phyloP scores from a whole-genome alignment of 495 filamentous ascomycete genomes.

The Penicillium bovifimosum region DNA sequence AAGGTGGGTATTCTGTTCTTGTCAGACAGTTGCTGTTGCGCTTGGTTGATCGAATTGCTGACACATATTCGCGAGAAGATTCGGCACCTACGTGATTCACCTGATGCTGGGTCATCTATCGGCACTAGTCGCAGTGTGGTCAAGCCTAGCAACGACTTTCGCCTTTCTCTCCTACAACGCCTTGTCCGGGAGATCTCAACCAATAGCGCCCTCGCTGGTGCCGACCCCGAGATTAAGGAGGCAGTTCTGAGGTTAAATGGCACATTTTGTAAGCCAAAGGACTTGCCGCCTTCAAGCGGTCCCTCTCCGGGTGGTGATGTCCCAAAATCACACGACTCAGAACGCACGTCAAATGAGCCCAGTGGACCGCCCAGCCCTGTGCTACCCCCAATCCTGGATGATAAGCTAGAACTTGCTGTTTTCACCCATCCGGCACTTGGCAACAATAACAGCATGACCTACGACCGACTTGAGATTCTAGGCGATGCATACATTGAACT shows the following conservation, averaged over 20 bases:
- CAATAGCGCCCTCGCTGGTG: constrained; percentile 5
- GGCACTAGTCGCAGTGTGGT: background rate
- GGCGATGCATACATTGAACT: constrained; percentile 72
- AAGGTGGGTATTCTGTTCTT: background rate
- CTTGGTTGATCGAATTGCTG: background rate
- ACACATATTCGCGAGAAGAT: background rate
- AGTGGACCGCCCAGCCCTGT: constrained; percentile 31
- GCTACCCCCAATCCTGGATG: constrained; percentile 55
- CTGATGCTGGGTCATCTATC: background rate
- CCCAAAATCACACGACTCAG: background rate
- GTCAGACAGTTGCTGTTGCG: background rate
- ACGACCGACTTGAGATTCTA: constrained; percentile 70
- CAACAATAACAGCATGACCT: constrained; percentile 34
- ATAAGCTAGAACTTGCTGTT: constrained; percentile 51
- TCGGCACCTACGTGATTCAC: background rate
- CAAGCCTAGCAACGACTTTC: background rate
- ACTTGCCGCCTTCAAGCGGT: background rate
- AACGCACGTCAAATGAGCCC: background rate
- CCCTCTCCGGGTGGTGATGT: background rate
- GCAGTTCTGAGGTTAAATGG: constrained; percentile 19
- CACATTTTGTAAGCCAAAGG: constrained; percentile 15
- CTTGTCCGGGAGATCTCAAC: constrained; percentile 19
- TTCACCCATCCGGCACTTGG: constrained; percentile 59
- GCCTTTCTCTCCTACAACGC: constrained; percentile 9
- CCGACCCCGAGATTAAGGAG: constrained; percentile 19